Evolutionary conservation across 495 filamentous ascomycete species (phyloP).

Genomic region (Xylaria scruposa): DNA sequence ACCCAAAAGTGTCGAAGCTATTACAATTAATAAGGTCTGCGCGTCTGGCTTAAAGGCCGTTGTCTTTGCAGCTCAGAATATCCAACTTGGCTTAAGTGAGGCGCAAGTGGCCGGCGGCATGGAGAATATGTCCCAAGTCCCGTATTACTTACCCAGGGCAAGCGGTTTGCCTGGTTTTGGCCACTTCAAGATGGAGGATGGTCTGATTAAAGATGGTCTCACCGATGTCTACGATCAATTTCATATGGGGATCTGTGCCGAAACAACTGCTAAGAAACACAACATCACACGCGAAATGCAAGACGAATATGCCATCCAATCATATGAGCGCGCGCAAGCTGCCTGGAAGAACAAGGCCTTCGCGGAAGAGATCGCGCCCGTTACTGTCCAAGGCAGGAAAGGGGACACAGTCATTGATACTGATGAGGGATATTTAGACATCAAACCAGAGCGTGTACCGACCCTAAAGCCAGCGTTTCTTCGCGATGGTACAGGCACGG

Average conservation of each 20-base stretch:
- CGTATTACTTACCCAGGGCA: constrained; percentile 84
- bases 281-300: constrained; percentile 81
- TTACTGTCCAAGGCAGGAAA: constrained; percentile 83
- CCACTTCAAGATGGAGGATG: constrained; percentile 84
- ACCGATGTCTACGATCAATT: constrained; percentile 97
- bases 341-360: constrained; percentile 86
- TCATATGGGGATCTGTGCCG: constrained; percentile 98
- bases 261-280: constrained; percentile 90
- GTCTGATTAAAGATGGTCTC: constrained; percentile 91
- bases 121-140: constrained; percentile 95
- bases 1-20: constrained; percentile 75
- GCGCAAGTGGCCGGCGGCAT: constrained; percentile 93
- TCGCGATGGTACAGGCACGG: constrained; percentile 81
- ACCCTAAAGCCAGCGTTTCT: constrained; percentile 91
- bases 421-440: constrained; percentile 86
- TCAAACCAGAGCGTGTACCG: constrained; percentile 83
- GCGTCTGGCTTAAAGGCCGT: constrained; percentile 94
- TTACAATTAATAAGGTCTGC: constrained; percentile 97
- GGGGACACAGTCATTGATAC: constrained; percentile 77
- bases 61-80: constrained; percentile 86
- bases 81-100: constrained; percentile 85
- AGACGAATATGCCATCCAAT: constrained; percentile 87
- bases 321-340: constrained; percentile 84
- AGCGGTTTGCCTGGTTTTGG: constrained; percentile 82
- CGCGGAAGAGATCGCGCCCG: constrained; percentile 83